Base-by-base conservation (phyloP, 192 early-diverging fungal species). In the Allomyces javanicus region DNA sequence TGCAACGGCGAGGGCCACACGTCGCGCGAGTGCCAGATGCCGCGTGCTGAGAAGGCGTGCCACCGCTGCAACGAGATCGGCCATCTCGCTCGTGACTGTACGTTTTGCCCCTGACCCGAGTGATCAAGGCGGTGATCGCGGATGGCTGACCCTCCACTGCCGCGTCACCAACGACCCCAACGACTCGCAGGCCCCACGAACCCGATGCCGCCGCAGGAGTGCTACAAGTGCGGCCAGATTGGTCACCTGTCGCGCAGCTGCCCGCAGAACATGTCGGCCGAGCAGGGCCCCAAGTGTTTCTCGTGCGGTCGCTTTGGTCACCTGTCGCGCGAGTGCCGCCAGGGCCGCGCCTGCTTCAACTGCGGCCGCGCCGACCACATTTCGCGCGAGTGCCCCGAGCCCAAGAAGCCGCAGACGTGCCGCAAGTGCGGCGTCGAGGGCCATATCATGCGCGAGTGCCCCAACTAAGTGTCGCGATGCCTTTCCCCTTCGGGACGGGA, bases 51-150 rank as follows among this genome's bases (percentile, higher is more conserved):
- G 17, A 58, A 58, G 50, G 21, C 50, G 62, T 80, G 81, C 70
- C 72, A 74, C 72, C 73, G 70, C 68, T 84, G 80, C 68, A 68
- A 74, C 67, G 27, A 80, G 71, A 65, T 64, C n/a, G 82, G 82
- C 55, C 82, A 84, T 61, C 63, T 68, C 40, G 66, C 69, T 17
- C 64, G 68, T 44, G 73, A 77, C 25, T 82, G 79, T 68, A 63
- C 33, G 33, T 40, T 40, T 40, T 40, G 33, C 33, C 33, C 33
- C 7, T 40, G 7, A 40, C 33, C 33, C 26, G 33, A 40, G 33
- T 40, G 33, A 40, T 40, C 33, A 40, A 40, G 33, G 9, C 33
- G 2, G 4, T 27, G 26, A 40, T 40, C 33, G 33, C 33, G 33
- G 33, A 9, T 40, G 3, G 33, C 33, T 40, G 7, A 40, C 7